A percentile compares a stretch with the other conserved stretches of the same genome.
These are phyloP conservation scores for Pseudozyma hubeiensis DNA, from an alignment of 1,284 basidiomycete genomes.

Conservation along the genomic window DNA sequence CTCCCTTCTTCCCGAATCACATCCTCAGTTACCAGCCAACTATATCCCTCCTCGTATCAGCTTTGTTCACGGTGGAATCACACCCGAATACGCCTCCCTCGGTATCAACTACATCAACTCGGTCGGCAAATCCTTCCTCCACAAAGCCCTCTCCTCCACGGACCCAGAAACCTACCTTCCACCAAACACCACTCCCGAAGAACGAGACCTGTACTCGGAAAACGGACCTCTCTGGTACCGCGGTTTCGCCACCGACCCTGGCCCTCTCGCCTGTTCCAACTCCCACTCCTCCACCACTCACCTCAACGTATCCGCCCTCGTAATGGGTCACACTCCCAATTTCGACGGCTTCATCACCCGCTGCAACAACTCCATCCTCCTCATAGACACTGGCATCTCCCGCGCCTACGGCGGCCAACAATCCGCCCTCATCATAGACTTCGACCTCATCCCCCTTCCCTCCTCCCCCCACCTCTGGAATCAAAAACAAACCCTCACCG, in stretches of 20 bases:
- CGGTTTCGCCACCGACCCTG: conserved; percentile 58
- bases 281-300: conserved; percentile 18
- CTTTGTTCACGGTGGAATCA: conserved; percentile 67
- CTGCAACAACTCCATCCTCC: conserved; percentile 48
- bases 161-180: conserved; percentile 28
- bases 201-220: conserved; percentile 49
- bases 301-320: conserved; percentile 41
- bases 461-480: conserved; percentile 14
- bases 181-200: conserved; percentile 37
- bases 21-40: conserved; percentile 7
- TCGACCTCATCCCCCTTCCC: conserved; percentile 26
- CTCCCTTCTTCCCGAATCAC: conserved; percentile 31
- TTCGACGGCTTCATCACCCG: conserved; percentile 60
- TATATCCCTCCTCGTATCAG: conserved; percentile 31
- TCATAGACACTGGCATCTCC: conserved; percentile 67
- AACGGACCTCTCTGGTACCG: conserved; percentile 66
- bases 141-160: conserved; percentile 40
- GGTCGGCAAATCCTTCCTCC: conserved; percentile 49
- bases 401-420: conserved; percentile 64
- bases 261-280: conserved; percentile 35
- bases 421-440: conserved; percentile 60
- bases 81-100: conserved; percentile 47
- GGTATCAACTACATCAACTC: conserved; percentile 57
- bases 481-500: conserved; percentile 41
- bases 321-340: conserved; percentile 66